phyloP scores from a whole-genome alignment of 352 stramenopile species.

The Thalassiosira livingstoniorum region DNA sequence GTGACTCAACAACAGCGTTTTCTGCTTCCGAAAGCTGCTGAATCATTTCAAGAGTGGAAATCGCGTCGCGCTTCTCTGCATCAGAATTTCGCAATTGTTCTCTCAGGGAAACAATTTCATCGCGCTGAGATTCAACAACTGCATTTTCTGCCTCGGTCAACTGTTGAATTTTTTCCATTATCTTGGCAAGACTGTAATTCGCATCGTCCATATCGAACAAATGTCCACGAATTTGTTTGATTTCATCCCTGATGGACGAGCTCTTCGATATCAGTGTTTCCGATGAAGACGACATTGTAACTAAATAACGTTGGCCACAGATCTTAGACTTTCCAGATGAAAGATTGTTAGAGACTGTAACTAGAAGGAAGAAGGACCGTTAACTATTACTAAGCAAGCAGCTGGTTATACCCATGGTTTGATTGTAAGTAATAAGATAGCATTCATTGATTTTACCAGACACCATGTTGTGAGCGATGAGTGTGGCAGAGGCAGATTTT shows the following conservation, averaged over 20 bases:
- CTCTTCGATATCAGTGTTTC: background rate
- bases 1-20: too few species aligned
- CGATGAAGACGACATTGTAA: conserved; percentile 7
- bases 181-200: conserved; percentile 13
- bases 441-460: too few species aligned
- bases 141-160: conserved; percentile 49
- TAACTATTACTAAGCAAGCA: too few species aligned
- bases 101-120: conserved; percentile 5
- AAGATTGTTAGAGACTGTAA: too few species aligned
- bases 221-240: conserved; percentile 32
- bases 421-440: too few species aligned
- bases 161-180: conserved; percentile 42
- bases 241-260: conserved; percentile 10
- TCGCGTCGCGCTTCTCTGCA: background rate
- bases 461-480: too few species aligned
- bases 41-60: too few species aligned
- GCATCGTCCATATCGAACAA: conserved; percentile 27
- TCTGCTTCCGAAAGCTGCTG: too few species aligned
- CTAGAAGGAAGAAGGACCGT: too few species aligned
- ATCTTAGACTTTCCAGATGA: background rate
- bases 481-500: too few species aligned
- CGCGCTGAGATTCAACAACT: conserved; percentile 14
- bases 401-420: too few species aligned
- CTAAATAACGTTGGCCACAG: background rate
- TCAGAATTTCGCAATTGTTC: background rate